Evolutionary conservation across 163 green algal species (phyloP), one percentile per base, ranked within the genome.

Genomic region (Chloromonas sp.): DNA sequence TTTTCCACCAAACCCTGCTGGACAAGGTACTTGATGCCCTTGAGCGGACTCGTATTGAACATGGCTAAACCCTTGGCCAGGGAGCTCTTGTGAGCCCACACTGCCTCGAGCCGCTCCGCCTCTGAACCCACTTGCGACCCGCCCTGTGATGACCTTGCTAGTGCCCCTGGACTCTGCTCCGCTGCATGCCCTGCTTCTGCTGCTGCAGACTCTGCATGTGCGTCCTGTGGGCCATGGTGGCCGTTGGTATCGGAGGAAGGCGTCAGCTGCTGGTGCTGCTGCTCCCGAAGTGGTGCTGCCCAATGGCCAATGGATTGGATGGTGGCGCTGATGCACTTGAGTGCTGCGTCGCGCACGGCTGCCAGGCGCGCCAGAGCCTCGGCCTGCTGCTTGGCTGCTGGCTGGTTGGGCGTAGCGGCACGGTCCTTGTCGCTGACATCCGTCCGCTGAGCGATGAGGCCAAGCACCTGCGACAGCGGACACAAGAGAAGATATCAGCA

Each of bases 31-130:
- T 85, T 88, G 77, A 94, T 84, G 62, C 93, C 97, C 90, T 98
- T 98, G 70, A 96, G 85, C 0, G 96, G 92, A 60, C 94, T 96
- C 14, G 78, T 84, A 88, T 98, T 98, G 95, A 99, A 99, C 61
- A 96, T 78, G 3, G 83, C 87, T 11, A 99, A 87, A 36, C 94
- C 95, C 14, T 89, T 87, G 78, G 92, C 88, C 60, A 97, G 89
- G 66, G 86, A 86, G 2, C 90, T 87, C 92, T 99, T 82, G 86
- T 89, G 79, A 76, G 89, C 91, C 89, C 98, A 97, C 66, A 90
- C 91, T 0, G 90, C 89, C 60, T 90, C 87, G 70, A 97, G 93
- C 11, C 90, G 86, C 71, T 94, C 82, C 60, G 76, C 79, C 60
- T 83, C 71, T 66, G 70, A 36, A 36, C 36, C 36, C 36, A 36